phyloP scores from a whole-genome alignment of 202 grass and related monocot genomes.

The Elaeis oleifera region DNA sequence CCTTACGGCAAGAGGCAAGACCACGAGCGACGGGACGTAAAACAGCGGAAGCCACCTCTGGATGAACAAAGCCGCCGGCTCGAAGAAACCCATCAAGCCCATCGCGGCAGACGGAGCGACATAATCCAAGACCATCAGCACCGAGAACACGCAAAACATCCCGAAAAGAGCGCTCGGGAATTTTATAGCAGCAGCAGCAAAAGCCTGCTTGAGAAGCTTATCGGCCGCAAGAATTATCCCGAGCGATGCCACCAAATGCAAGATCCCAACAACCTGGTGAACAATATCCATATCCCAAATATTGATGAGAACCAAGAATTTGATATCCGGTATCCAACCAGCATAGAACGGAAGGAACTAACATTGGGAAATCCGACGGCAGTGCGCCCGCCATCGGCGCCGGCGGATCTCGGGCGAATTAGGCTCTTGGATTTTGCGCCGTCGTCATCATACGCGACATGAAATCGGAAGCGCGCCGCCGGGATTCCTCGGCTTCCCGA shows the following conservation, averaged over 20 bases:
- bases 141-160: slow-evolving; percentile 91
- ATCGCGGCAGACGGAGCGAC: slow-evolving; percentile 50
- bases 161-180: slow-evolving; percentile 85
- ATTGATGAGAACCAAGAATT: slow-evolving; percentile 13
- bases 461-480: no score
- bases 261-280: slow-evolving; percentile 25
- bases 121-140: slow-evolving; percentile 49
- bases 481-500: no score
- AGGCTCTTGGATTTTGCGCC: slow-evolving; percentile 6
- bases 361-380: slow-evolving; percentile 25
- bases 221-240: slow-evolving; percentile 61
- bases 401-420: slow-evolving; percentile 19
- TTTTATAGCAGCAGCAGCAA: slow-evolving; percentile 66
- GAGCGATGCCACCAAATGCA: slow-evolving; percentile 57
- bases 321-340: slow-evolving; percentile 11
- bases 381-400: slow-evolving; percentile 19
- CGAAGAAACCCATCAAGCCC: slow-evolving; percentile 58
- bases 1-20: slow-evolving; percentile 64
- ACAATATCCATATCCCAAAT: neutral
- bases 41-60: slow-evolving; percentile 83
- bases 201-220: slow-evolving; percentile 64
- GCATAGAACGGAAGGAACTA: slow-evolving; percentile 8
- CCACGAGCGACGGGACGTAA: slow-evolving; percentile 84
- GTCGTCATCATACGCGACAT: neutral
- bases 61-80: slow-evolving; percentile 77